These are phyloP conservation scores for Pecoramyces ruminantium DNA, from an alignment of 192 early-diverging fungal genomes.

Conservation along the genomic window DNA sequence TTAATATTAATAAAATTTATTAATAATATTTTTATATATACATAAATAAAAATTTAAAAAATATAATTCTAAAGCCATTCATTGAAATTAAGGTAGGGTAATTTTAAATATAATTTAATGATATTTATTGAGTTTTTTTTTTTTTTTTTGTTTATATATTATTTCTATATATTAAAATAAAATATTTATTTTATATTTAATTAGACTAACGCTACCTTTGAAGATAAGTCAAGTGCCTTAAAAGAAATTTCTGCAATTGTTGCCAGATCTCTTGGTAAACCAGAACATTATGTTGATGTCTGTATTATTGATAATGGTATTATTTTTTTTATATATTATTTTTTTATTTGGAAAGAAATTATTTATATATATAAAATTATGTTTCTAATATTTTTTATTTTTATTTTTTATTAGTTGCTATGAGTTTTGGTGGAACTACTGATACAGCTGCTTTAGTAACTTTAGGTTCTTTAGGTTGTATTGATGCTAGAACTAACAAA, in stretches of 20 bases:
- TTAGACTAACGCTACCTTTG: not conserved
- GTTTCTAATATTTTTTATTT: not conserved
- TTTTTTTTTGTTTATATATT: not conserved
- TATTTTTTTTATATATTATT: not conserved
- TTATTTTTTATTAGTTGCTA: too few relatives aligned
- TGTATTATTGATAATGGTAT: not conserved
- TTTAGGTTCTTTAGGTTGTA: not conserved
- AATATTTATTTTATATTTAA: too few relatives aligned
- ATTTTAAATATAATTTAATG: too few relatives aligned
- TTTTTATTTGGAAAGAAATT: too few relatives aligned
- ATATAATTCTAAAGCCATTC: not conserved
- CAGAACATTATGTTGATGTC: not conserved
- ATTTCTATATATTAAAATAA: too few relatives aligned
- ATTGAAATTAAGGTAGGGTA: not conserved
- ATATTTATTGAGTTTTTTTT: not conserved
- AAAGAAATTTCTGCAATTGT: not conserved
- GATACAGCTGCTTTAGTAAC: not conserved
- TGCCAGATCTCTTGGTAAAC: not conserved
- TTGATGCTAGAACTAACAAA: not conserved
- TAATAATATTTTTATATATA: too few relatives aligned
- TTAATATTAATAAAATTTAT: too few relatives aligned
- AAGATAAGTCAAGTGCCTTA: not conserved
- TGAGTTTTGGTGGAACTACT: not conserved
- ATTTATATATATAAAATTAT: not conserved
- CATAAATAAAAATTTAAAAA: too few relatives aligned